phyloP scores from a whole-genome alignment of 129 eudicot species.

The Smallanthus sonchifolius region DNA sequence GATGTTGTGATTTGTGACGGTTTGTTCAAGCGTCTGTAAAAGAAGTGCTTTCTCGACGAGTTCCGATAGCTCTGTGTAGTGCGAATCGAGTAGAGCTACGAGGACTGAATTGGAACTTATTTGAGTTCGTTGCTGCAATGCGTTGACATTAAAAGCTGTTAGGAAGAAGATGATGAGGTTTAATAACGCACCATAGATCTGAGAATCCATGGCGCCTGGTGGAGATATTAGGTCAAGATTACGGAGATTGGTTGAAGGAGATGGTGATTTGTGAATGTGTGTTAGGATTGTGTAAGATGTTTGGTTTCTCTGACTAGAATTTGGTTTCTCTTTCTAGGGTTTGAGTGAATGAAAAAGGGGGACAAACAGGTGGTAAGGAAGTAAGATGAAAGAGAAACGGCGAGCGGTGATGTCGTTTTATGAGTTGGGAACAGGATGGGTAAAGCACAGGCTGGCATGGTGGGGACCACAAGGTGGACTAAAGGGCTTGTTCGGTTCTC shows the following conservation, averaged over 20 bases:
- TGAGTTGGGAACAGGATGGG: constrained; percentile 14
- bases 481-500: constrained; percentile 21
- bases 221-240: background rate
- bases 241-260: constrained; percentile 9
- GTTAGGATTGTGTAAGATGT: background rate
- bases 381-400: constrained; percentile 1
- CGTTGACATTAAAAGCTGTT: constrained; percentile 4
- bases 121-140: constrained; percentile 44
- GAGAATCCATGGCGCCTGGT: constrained; percentile 51
- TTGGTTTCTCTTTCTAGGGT: constrained; percentile 5
- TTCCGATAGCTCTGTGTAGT: constrained; percentile 76
- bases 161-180: constrained; percentile 4
- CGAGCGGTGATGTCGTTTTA: constrained; percentile 33
- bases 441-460: constrained; percentile 24
- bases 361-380: constrained; percentile 12
- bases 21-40: constrained; percentile 52
- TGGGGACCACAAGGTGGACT: constrained; percentile 30
- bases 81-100: constrained; percentile 77
- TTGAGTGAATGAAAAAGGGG: constrained; percentile 19
- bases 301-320: background rate
- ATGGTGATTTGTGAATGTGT: background rate
- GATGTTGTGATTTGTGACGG: constrained; percentile 56
- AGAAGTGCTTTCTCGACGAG: constrained; percentile 76
- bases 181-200: constrained; percentile 56
- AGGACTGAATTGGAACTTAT: constrained; percentile 74